Evolutionary conservation across 352 stramenopile genomes (phyloP), one percentile per base, ranked within the genome.

Genomic region (Phytophthora brassicae): DNA sequence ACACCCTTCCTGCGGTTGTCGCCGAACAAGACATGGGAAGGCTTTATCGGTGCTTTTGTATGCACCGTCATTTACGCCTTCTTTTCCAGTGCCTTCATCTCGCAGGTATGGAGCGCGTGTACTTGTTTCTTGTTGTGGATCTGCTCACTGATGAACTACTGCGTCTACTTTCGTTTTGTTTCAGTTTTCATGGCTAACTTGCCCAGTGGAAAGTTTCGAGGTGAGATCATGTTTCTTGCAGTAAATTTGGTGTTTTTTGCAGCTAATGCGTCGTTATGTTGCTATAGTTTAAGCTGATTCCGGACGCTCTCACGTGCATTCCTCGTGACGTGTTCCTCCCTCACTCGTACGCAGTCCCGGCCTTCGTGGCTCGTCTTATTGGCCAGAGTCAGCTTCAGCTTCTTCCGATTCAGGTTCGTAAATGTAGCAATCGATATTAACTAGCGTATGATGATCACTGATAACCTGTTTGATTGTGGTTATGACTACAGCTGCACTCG

Each of bases 21-120:
- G 29, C 97, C 97, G 16, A 99, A 99, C 72, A 99, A 99, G 77
- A 99, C 97, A 6, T 99, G 97, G 97, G 98, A 99, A 67, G 97
- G 97, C 3, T 99, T 99, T 60, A 96, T 99, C 24, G 97, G 97
- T 31, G 97, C 95, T 8, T 95, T 96, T 33, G 59, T 99, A 20
- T 98, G 94, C 69, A 99, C 97, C 19, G 77, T 99, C 38, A 75
- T 98, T 29, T 95, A 96, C 36, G 95, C 79, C 16, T 97, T 96
- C 72, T 98, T 98, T 50, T 82, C 96, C 22, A 96, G 88, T 51
- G 78, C 83, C 54, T 96, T 89, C 60, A 77, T 99, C 44, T 83
- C 94, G 33, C 81, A 94, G 70, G 77, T 83, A 71, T 38, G 29
- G n/a, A 43, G 29, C 42, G 36, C 20, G 4, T 6, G 56, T n/a